Base-by-base conservation (phyloP, 208 protist genomes). In the Leishmania lainsoni region DNA sequence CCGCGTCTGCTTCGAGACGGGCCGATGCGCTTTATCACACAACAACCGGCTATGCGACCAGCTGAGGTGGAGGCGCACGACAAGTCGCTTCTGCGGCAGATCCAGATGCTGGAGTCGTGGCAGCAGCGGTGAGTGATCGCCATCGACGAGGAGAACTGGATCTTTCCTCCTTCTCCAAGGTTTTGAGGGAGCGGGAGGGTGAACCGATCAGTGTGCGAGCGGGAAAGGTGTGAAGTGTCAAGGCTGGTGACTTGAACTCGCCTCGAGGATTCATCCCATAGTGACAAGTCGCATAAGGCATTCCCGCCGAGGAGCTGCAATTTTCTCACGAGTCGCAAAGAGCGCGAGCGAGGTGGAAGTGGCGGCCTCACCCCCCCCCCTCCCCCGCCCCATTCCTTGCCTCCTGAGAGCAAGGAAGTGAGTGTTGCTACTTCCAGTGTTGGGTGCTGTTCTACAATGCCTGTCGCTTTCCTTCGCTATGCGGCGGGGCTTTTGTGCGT, bases 1-100 rank as follows among this genome's bases (percentile, higher is more conserved):
- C 76, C 66, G 39, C 84, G 91, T 0, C 56, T 75, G 68, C 89
- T 91, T 78, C 35, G 63, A 61, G 35, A 80, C 48, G 76, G 68
- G 6, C 81, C 81, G 58, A 45, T 85, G 5, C 56, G 58, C 16
- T n/a, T 69, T 54, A 77, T 85, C 20, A 48, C 69, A 20, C 76
- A 85, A 72, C 81, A 85, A 54, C 52, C 56, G 35, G 81, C 75
- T 20, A 78, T 80, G 76, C 81, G 76, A 8, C 81, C 81, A 6
- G 35, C 71, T 14, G 81, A 85, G 54, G 59, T 81, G 52, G 56
- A n/a, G 22, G 22, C 52, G 52, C 81, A 58, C 49, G 81, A 76
- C 66, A 61, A 49, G 1, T 58, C 69, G 32, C 26, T 35, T 20
- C 65, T 56, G 26, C 52, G 72, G 2, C 48, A n/a, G 49, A n/a